Evolutionary conservation across 352 stramenopile genomes (phyloP), one percentile per base, ranked within the genome.

Genomic region (Globisporangium uncinulatum): DNA sequence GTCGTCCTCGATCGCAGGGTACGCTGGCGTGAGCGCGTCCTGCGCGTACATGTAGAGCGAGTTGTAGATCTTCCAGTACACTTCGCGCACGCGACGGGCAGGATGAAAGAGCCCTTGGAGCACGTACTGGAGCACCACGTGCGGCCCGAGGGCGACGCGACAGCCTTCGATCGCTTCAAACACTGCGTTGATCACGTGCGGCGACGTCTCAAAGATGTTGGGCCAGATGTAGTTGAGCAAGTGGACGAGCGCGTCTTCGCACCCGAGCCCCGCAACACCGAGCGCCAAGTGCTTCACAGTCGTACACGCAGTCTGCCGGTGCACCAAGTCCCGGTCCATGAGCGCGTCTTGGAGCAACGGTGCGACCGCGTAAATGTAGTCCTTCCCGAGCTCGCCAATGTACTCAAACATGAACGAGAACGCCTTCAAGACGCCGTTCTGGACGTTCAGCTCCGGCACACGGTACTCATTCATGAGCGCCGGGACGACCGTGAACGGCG

Each of bases 391-490:
- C 67, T 99, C 96, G 59, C 97, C 97, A 84, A 99, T 99, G 83
- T 99, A 99, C 83, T 99, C 96, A 68, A 99, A 99, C 96, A 99
- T 99, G 77, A 99, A 99, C 60, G 92, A 98, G 41, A 99, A 89
- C 5, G 97, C 95, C 78, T 99, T 99, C 11, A 99, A 76, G 10
- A 99, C 97, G 71, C 97, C 97, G 73, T 99, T 99, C 76, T 99
- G 97, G 46, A 99, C 98, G 66, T 99, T 99, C 37, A 99, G 70
- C 67, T 99, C 97, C 1, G 97, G 96, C 39, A 99, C 94, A 36
- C 97, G 88, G 71, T 99, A 99, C 71, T 99, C 97, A 66, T 99
- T 99, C 96, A 99, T 99, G 14, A 99, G 76, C 47, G 97, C 96
- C 0, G 97, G 97, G 24, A 99, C 85, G 1, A 99, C 97, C 0